phyloP scores from a whole-genome alignment of 805 yeast species.

The Isabelozyma rhagii region DNA sequence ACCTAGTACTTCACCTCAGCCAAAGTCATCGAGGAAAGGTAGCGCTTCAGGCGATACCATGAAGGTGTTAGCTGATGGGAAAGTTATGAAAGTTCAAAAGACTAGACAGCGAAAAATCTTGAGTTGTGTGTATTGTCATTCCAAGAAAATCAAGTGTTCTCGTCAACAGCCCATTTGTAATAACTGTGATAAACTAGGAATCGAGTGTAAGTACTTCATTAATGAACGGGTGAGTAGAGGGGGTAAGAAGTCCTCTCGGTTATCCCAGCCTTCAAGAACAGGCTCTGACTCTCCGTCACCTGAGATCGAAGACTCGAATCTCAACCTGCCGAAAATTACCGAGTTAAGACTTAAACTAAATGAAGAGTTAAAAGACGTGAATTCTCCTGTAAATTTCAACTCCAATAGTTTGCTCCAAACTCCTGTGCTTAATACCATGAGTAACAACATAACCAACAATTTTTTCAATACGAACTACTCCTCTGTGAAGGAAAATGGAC shows the following conservation, averaged over 20 bases:
- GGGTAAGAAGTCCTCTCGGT: constrained; percentile 21
- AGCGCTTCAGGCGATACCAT: constrained; percentile 5
- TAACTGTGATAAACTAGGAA: constrained; percentile 46
- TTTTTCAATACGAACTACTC: constrained; percentile 29
- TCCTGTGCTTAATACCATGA: constrained; percentile 22
- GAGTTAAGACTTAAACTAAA: neutral
- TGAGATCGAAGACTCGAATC: neutral
- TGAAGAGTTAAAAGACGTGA: neutral
- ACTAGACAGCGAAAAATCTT: constrained; percentile 58
- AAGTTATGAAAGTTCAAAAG: constrained; percentile 58
- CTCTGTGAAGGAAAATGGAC: constrained; percentile 3
- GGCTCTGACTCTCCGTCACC: neutral
- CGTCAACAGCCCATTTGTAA: constrained; percentile 55
- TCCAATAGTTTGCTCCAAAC: constrained; percentile 17
- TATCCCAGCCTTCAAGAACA: neutral
- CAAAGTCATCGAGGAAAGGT: neutral
- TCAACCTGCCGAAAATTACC: neutral
- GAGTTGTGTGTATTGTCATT: constrained; percentile 57
- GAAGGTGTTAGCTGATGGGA: constrained; percentile 42
- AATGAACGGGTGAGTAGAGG: constrained; percentile 55
- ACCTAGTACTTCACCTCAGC: neutral
- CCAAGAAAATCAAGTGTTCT: constrained; percentile 63
- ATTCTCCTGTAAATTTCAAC: neutral
- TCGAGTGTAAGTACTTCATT: constrained; percentile 53
- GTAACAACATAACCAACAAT: constrained; percentile 35